Conservation (phyloP, 2,329 filamentous ascomycete species). For the Aureobasidium sp. region DNA sequence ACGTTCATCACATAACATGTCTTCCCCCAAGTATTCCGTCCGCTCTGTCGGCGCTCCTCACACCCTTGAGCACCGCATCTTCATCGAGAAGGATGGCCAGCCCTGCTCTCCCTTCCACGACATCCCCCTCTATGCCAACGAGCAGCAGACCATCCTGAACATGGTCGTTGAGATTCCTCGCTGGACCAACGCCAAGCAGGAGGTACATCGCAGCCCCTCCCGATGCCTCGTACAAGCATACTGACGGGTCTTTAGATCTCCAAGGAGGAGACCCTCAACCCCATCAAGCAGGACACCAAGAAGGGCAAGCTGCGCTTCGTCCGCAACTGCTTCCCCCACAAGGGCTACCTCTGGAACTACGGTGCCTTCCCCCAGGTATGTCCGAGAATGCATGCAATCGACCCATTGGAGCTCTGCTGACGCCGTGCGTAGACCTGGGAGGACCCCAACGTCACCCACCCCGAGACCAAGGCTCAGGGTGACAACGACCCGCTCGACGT, state of each 20-base stretch:
- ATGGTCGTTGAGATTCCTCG: slow-evolving; percentile 99
- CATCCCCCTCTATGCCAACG: slow-evolving; percentile 94
- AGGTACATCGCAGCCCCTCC: slow-evolving; percentile 56
- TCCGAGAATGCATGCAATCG: background rate
- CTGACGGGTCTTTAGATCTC: slow-evolving; percentile 61
- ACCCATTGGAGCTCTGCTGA: slow-evolving; percentile 7
- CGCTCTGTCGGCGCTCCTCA: slow-evolving; percentile 85
- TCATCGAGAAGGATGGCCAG: slow-evolving; percentile 94
- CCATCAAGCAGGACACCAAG: slow-evolving; percentile 99
- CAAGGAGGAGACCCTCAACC: slow-evolving; percentile 97
- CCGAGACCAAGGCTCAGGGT: slow-evolving; percentile 98
- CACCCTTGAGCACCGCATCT: slow-evolving; percentile 95
- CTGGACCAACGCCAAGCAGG: slow-evolving; percentile 99
- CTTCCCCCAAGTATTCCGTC: slow-evolving; percentile 62
- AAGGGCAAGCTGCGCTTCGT: slow-evolving; percentile 99
- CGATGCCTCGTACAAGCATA: background rate
- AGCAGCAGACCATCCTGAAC: slow-evolving; percentile 92
- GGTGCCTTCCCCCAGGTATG: slow-evolving; percentile 95
- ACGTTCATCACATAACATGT: slow-evolving; percentile 35
- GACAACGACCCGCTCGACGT: slow-evolving; percentile 99
- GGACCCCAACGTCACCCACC: slow-evolving; percentile 91
- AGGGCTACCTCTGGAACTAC: slow-evolving; percentile 99
- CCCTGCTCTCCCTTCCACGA: slow-evolving; percentile 96
- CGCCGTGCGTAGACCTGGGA: slow-evolving; percentile 74
- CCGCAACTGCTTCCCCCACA: slow-evolving; percentile 99